phyloP scores from a whole-genome alignment of 2,329 filamentous ascomycete species.

The Ramularia collo-cygni region DNA sequence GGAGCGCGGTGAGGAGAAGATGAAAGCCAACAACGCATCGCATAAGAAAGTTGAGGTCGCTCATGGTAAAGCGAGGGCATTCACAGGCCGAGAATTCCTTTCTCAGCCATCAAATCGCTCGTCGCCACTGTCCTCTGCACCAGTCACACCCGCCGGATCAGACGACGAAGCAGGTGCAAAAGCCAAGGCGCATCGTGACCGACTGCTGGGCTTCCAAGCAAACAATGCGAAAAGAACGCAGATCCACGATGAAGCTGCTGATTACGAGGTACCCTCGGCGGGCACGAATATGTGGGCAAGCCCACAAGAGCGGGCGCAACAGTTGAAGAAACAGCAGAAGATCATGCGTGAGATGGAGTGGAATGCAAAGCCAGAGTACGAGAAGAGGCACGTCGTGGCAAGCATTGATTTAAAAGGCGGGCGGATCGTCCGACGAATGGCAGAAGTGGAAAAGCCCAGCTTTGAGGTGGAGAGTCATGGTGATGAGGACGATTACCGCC shows the following conservation, averaged over 20 bases:
- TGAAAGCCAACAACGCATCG: slow-evolving; percentile 68
- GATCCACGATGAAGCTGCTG: slow-evolving; percentile 77
- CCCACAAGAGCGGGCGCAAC: slow-evolving; percentile 72
- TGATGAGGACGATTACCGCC: slow-evolving; percentile 19
- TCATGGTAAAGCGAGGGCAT: slow-evolving; percentile 27
- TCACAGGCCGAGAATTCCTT: slow-evolving; percentile 32
- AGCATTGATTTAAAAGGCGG: slow-evolving; percentile 76
- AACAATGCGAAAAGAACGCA: slow-evolving; percentile 79
- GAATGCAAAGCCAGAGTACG: slow-evolving; percentile 76
- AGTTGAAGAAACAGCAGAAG: slow-evolving; percentile 80
- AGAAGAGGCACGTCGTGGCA: slow-evolving; percentile 77
- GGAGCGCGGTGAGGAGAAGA: slow-evolving; percentile 80
- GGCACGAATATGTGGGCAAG: slow-evolving; percentile 74
- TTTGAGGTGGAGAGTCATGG: slow-evolving; percentile 33
- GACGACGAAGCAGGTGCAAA: slow-evolving; percentile 54
- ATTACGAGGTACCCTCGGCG: slow-evolving; percentile 56
- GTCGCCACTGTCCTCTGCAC: slow-evolving; percentile 29
- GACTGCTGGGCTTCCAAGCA: slow-evolving; percentile 71
- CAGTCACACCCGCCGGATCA: slow-evolving; percentile 23
- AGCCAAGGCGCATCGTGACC: slow-evolving; percentile 73
- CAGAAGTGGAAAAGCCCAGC: slow-evolving; percentile 50
- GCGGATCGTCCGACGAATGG: slow-evolving; percentile 68
- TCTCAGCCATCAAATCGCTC: slow-evolving; percentile 27
- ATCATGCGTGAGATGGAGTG: slow-evolving; percentile 79
- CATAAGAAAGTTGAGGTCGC: slow-evolving; percentile 62